These are phyloP conservation scores for Scedosporium aurantiacum DNA, from an alignment of 2,329 filamentous ascomycete species.

Conservation along the genomic window DNA sequence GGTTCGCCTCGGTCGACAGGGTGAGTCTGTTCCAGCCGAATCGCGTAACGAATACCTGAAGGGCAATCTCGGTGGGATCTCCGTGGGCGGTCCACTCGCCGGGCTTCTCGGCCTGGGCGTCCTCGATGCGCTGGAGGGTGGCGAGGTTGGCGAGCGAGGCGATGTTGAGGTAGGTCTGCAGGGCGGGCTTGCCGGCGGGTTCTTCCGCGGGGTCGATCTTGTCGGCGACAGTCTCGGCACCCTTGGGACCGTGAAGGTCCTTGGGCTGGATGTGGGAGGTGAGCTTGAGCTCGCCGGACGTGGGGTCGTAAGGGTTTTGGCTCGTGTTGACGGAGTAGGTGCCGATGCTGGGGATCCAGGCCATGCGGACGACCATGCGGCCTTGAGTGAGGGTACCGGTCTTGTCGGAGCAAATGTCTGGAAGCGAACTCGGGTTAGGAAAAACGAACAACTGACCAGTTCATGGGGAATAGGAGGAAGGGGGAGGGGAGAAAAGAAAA, in stretches of 20 bases:
- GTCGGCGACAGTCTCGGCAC: slow-evolving; percentile 28
- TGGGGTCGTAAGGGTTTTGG: slow-evolving; percentile 46
- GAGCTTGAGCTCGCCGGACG: slow-evolving; percentile 34
- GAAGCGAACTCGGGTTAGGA: not conserved
- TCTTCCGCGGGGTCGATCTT: slow-evolving; percentile 15
- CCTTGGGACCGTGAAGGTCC: slow-evolving; percentile 14
- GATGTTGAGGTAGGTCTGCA: slow-evolving; percentile 42
- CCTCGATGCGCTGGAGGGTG: slow-evolving; percentile 34
- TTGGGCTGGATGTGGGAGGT: slow-evolving; percentile 15
- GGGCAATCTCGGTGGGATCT: slow-evolving; percentile 60
- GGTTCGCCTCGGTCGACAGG: slow-evolving; percentile 35
- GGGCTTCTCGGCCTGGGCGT: slow-evolving; percentile 22
- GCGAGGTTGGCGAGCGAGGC: slow-evolving; percentile 47
- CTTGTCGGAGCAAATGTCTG: slow-evolving; percentile 41
- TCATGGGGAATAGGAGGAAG: not conserved
- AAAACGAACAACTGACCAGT: not conserved
- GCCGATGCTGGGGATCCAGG: slow-evolving; percentile 46
- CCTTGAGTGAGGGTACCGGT: slow-evolving; percentile 52
- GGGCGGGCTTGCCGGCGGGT: slow-evolving; percentile 15
- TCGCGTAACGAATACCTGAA: slow-evolving; percentile 59
- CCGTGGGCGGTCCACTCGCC: slow-evolving; percentile 48
- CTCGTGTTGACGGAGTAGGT: slow-evolving; percentile 46
- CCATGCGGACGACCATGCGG: slow-evolving; percentile 52
- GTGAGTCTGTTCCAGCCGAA: slow-evolving; percentile 49
- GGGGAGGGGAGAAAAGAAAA: not conserved